Evolutionary conservation across 2,329 filamentous ascomycete genomes (phyloP).

Genomic region (Zasmidium cellare): DNA sequence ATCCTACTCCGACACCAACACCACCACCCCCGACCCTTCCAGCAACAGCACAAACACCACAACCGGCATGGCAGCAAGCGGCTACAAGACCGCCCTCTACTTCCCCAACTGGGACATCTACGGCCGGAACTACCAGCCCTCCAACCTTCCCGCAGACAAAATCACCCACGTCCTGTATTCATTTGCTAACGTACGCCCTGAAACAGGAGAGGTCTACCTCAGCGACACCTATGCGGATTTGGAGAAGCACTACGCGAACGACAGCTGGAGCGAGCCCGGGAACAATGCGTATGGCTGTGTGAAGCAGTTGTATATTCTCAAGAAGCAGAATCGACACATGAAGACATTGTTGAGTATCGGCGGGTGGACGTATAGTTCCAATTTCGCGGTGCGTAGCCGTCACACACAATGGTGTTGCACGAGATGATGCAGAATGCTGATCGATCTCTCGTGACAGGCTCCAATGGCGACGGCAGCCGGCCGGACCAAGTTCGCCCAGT

Average conservation of each 20-base stretch:
- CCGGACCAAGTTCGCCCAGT: constrained; percentile 66
- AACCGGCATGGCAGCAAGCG: constrained; percentile 1
- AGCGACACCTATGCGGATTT: constrained; percentile 69
- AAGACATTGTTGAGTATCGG: constrained; percentile 83
- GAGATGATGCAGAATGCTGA: not conserved
- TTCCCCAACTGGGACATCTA: constrained; percentile 33
- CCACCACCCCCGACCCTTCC: no score
- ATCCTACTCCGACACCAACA: not conserved
- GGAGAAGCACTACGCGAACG: constrained; percentile 67
- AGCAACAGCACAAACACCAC: not conserved
- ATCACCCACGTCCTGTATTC: constrained; percentile 91
- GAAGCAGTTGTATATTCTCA: constrained; percentile 74
- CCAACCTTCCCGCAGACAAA: constrained; percentile 75
- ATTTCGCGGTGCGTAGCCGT: constrained; percentile 59
- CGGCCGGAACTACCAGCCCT: constrained; percentile 70
- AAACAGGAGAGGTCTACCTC: constrained; percentile 75
- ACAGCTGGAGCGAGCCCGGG: constrained; percentile 65
- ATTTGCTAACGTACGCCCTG: constrained; percentile 81
- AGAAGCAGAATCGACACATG: constrained; percentile 72
- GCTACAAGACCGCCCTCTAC: constrained; percentile 21
- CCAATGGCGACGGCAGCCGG: constrained; percentile 56
- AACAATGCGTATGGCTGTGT: constrained; percentile 74
- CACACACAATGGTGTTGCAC: not conserved
- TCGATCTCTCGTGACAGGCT: not conserved
- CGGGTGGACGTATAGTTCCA: constrained; percentile 76